Evolutionary conservation across 768 basidiomycete genomes (phyloP).

Genomic region (Suillus fuscotomentosus): DNA sequence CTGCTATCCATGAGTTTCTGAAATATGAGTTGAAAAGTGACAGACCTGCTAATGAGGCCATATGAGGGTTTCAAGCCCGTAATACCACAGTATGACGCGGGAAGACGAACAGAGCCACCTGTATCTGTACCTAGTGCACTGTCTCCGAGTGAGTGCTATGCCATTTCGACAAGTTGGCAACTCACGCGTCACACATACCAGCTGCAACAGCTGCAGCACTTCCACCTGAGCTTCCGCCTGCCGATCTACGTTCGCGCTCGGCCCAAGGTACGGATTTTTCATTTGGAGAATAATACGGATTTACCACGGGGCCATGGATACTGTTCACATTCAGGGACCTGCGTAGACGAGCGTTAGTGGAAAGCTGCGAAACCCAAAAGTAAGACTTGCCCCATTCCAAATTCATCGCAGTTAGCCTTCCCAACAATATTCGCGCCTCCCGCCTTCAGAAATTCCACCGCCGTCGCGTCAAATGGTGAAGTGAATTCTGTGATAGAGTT

Average conservation of each 20-base stretch:
- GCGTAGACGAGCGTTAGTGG: neutral
- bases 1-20: constrained; percentile 37
- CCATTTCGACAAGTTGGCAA: constrained; percentile 14
- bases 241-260: constrained; percentile 50
- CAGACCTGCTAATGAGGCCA: constrained; percentile 82
- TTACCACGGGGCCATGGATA: constrained; percentile 73
- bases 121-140: constrained; percentile 95
- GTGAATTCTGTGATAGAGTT: constrained; percentile 50
- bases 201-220: constrained; percentile 92
- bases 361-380: neutral
- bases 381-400: constrained; percentile 88
- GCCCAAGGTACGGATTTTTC: constrained; percentile 19
- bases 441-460: constrained; percentile 58
- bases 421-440: constrained; percentile 74
- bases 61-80: constrained; percentile 95
- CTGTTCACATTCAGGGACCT: constrained; percentile 81
- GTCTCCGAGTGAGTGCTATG: constrained; percentile 3
- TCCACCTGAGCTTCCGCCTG: constrained; percentile 94
- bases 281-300: constrained; percentile 52
- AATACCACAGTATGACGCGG: constrained; percentile 91
- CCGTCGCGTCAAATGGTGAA: constrained; percentile 87
- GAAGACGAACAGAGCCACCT: constrained; percentile 90
- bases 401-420: constrained; percentile 96
- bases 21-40: constrained; percentile 1
- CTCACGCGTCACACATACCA: constrained; percentile 82